A percentile compares a stretch with the other conserved stretches of the same genome.
Evolutionary conservation across 2,329 filamentous ascomycete genomes (phyloP).

Genomic region (Xylariaceae sp.): DNA sequence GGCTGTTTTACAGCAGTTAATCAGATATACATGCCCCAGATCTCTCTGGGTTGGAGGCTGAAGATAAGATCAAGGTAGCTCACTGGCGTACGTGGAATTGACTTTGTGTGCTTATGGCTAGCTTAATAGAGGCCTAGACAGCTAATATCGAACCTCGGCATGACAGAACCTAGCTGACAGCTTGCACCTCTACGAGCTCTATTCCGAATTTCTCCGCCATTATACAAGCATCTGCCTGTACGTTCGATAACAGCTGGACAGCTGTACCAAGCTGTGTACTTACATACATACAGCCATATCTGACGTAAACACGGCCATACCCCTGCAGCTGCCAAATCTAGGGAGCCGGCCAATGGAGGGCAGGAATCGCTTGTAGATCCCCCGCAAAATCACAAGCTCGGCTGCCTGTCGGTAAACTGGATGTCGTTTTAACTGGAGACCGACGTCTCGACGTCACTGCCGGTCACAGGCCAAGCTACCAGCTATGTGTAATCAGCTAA

Average conservation of each 20-base stretch:
- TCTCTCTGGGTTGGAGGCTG: too few species aligned
- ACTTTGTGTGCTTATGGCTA: too few species aligned
- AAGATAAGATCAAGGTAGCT: too few species aligned
- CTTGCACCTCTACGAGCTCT: background rate
- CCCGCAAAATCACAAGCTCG: conserved; percentile 64
- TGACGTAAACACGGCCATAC: background rate
- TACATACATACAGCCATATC: too few species aligned
- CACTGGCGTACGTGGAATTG: too few species aligned
- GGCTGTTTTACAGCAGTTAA: too few species aligned
- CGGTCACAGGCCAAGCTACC: conserved; percentile 31
- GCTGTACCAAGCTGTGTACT: too few species aligned
- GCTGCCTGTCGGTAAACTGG: conserved; percentile 54
- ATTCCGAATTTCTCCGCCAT: background rate
- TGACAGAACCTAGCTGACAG: background rate
- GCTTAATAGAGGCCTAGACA: too few species aligned
- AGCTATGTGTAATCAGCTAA: too few species aligned
- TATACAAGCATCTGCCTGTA: too few species aligned
- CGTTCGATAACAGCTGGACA: too few species aligned
- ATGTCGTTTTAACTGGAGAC: conserved; percentile 8
- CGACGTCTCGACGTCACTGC: conserved; percentile 35
- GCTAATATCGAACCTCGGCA: background rate
- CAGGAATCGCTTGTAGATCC: conserved; percentile 24
- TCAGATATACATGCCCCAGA: too few species aligned
- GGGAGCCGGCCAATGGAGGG: background rate
- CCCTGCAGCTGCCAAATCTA: background rate